Evolutionary conservation across 2,329 filamentous ascomycete species (phyloP), one percentile per base, ranked within the genome.

Genomic region (Fusarium euwallaceae): DNA sequence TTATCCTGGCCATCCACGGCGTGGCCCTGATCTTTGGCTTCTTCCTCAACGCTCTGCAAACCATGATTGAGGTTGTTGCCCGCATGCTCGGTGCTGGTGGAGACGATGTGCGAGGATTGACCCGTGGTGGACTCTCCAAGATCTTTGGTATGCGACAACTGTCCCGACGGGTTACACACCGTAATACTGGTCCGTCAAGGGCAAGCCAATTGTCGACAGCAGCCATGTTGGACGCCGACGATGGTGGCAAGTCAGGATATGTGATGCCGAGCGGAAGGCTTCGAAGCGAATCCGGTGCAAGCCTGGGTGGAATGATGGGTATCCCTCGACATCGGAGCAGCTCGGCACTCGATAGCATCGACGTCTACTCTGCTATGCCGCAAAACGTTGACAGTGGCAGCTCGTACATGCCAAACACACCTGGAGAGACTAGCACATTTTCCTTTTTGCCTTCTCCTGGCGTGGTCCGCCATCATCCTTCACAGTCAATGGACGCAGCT

Each of bases 91-190:
- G 96, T 41, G 95, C 94, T 36, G 97, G 95, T 59, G 93, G 92
- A 24, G 93, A 96, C 76, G 91, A 93, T 75, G 86, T 88, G 43
- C 89, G 88, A 61, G 92, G 92, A 43, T 90, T 93, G 73, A 91
- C 92, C 61, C 88, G 94, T 81, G 96, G 97, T 79, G 96, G 95
- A 10, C 87, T 99, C 64, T 92, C 92, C 76, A 98, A 95, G 84
- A 94, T 95, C 55, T 97, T 98, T 80, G 95, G 95, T 61, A 95
- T 95, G 89, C 93, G 95, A 56, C 95, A 98, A 82, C 87, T 98
- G 45, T 94, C 94, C 14, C 91, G 93, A 73, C 91, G 95, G 59
- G 86, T 89, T 72, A 90, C 90, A 67, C 90, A 90, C 58, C 90
- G 89, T 70, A 88, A 87, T 70, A 74, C 64, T 32, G 90, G 89